A percentile compares a stretch with the other conserved stretches of the same genome.
phyloP scores from a whole-genome alignment of 805 yeast genomes.

The Wickerhamiella dianesei region DNA sequence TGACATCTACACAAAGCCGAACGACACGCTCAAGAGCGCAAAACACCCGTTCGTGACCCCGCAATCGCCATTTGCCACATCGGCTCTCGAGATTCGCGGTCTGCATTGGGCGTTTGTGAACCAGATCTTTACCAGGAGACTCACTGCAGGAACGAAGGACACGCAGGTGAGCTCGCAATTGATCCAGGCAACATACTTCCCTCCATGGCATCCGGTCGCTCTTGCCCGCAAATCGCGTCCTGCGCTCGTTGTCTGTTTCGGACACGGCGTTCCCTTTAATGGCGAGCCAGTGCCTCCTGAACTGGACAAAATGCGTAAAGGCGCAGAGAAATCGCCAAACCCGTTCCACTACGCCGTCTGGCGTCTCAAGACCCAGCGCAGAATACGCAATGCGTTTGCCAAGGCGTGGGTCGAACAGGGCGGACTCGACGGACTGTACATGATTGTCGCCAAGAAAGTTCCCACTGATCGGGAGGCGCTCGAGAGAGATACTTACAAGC shows the following conservation, averaged over 20 bases:
- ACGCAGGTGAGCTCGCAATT: neutral
- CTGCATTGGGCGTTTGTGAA: constrained; percentile 3
- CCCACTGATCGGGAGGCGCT: constrained; percentile 7
- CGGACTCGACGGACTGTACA: constrained; percentile 14
- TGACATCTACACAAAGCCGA: constrained; percentile 2
- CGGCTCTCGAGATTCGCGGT: constrained; percentile 9
- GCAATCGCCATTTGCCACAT: constrained; percentile 2
- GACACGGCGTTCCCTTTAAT: constrained; percentile 9
- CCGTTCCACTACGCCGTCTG: constrained; percentile 17
- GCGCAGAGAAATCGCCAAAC: constrained; percentile 2
- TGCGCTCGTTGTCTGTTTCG: constrained; percentile 8
- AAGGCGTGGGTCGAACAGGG: constrained; percentile 3
- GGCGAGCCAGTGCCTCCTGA: constrained; percentile 7
- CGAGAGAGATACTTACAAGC: neutral
- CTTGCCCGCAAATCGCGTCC: constrained; percentile 18
- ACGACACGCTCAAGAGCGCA: neutral
- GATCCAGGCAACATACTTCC: constrained; percentile 9
- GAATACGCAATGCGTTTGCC: constrained; percentile 10
- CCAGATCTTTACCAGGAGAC: constrained; percentile 3
- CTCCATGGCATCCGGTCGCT: constrained; percentile 20
- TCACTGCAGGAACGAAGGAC: constrained; percentile 3
- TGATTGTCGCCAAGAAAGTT: constrained; percentile 6
- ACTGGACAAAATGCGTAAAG: neutral
- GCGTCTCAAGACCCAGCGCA: constrained; percentile 12
- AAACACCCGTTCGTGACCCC: constrained; percentile 9